These are phyloP conservation scores for Solanum arcanum DNA, from an alignment of 257 asterid genomes.

Conservation along the genomic window DNA sequence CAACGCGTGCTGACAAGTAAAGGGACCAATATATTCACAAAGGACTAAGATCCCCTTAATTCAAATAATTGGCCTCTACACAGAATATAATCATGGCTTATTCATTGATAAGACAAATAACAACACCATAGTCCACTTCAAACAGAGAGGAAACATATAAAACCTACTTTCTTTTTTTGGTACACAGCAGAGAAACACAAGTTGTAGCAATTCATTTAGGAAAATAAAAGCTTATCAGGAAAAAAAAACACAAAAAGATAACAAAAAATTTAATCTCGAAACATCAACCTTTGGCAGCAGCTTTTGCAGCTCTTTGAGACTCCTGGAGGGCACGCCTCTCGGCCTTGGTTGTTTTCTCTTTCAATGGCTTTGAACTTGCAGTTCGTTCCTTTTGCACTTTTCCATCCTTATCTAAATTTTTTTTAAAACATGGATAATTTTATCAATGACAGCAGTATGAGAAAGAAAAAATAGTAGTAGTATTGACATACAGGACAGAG, in stretches of 20 bases:
- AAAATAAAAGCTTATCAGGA: neutral
- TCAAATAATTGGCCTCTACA: neutral
- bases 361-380: conserved; percentile 34
- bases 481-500: neutral
- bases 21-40: neutral
- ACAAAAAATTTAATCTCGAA: neutral
- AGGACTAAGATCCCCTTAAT: neutral
- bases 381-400: conserved; percentile 36
- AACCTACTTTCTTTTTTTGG: neutral
- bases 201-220: neutral
- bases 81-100: neutral
- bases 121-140: neutral
- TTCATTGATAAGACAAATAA: neutral
- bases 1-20: neutral
- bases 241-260: neutral
- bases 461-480: neutral
- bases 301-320: conserved; percentile 91
- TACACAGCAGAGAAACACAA: neutral
- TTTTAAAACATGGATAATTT: neutral
- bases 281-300: conserved; percentile 58
- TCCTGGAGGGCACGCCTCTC: conserved; percentile 96
- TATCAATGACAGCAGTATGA: neutral
- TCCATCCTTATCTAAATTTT: conserved; percentile 33
- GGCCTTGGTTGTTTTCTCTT: conserved; percentile 83
- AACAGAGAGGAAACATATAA: neutral